Evolutionary conservation across 306 rosid species (phyloP).

Genomic region (Quercus glauca): DNA sequence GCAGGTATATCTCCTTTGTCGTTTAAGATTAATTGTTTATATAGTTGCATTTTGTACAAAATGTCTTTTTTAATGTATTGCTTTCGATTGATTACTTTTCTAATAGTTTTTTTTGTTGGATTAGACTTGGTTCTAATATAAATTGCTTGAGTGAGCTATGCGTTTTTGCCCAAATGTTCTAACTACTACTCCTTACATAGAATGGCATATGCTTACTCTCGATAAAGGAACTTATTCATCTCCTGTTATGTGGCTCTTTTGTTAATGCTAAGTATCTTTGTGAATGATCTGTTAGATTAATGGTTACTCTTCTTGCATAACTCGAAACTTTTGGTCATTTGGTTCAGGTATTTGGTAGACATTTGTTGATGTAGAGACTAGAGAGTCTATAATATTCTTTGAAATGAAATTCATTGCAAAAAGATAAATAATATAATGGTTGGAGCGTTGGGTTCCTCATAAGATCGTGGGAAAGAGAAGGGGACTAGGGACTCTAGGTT

Average conservation of each 20-base stretch:
- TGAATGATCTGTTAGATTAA: not conserved
- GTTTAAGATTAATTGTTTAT: not conserved
- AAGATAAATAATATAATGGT: too few relatives aligned
- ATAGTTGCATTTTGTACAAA: too few relatives aligned
- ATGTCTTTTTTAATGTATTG: not conserved
- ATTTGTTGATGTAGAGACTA: too few relatives aligned
- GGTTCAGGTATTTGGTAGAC: too few relatives aligned
- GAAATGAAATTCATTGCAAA: not conserved
- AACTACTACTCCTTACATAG: too few relatives aligned
- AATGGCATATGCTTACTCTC: too few relatives aligned
- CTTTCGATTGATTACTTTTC: not conserved
- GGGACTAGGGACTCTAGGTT: not conserved
- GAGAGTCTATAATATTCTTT: not conserved
- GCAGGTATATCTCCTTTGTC: constrained; percentile 7
- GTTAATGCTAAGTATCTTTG: not conserved
- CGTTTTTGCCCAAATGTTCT: too few relatives aligned
- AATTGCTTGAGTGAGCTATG: too few relatives aligned
- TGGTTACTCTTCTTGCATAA: not conserved
- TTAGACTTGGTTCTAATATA: not conserved
- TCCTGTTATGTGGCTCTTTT: not conserved
- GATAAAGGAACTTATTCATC: too few relatives aligned
- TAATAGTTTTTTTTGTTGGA: not conserved
- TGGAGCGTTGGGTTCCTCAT: not conserved
- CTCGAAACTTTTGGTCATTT: too few relatives aligned
- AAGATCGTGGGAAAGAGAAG: not conserved